Evolutionary conservation across 2,329 filamentous ascomycete species (phyloP), one percentile per base, ranked within the genome.

Genomic region (Geoglossum cookeanum): DNA sequence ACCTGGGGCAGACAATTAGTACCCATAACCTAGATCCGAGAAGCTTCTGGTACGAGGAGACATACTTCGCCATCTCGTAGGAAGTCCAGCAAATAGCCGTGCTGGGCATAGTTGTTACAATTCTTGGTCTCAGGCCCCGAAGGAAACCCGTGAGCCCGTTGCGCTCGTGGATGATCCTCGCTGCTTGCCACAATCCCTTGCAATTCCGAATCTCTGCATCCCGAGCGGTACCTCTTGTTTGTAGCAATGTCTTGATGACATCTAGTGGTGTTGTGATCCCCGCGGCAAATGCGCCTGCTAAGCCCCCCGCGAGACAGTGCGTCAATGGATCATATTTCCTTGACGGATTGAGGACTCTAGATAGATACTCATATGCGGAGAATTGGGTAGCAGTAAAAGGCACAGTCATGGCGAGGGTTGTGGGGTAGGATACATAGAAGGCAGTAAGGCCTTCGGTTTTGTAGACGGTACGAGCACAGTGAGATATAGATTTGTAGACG

Each of bases 401-500:
- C 1, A 98, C 89, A 13, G 92, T 97, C 92, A 98, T 98, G 66
- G 88, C 94, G 32, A 98, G 76, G 1, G 92, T 98, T 22, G 92
- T 98, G 15, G 92, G 92, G 70, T 98, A 98, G 29, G 92, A 98
- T 65, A 98, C 84, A 74, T 98, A 98, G 73, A 98, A 98, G 57
- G 92, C 91, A 55, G 82, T 79, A 51, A 97, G 70, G 57, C 92
- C 92, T 71, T 98, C 92, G 56, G 81, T 84, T 65, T 78, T 81
- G 73, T 95, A 95, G 60, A 98, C 85, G 63, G 87, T 84, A 67
- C 78, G 81, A 58, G 91, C 91, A 75, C 92, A 98, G 68, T 96
- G 85, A 58, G 78, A 69, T 72, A 97, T 84, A 27, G 85, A 89
- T 65, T 83, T 84, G 73, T 97, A 95, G 63, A 83, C 82, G n/a